Evolutionary conservation across 805 yeast species (phyloP), one percentile per base, ranked within the genome.

Genomic region (Cyberlindnera mississippiensis): DNA sequence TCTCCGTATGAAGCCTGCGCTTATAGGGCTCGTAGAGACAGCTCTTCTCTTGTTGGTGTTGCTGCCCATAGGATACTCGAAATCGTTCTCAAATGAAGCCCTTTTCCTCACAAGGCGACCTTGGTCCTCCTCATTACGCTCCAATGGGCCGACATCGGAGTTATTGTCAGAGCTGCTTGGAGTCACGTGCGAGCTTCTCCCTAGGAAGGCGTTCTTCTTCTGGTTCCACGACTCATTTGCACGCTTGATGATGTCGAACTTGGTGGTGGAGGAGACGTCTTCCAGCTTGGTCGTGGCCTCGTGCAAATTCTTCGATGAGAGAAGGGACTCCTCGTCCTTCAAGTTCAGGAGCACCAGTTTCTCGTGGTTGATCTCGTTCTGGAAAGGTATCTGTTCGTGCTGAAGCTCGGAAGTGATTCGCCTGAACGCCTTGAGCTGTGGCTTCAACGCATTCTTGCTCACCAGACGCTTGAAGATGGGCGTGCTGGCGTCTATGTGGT

Each of bases 181-280:
- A 20, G 24, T 20, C 17, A 22, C 35, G 18, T 33, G 28, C 12
- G 35, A 33, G 28, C 35, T 33, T 17, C 22, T 19, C 4, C 26
- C 35, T 16, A 37, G 8, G 31, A 35, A 36, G 6, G 31, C 32
- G 13, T 33, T 37, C 35, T 58, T 56, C 41, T 46, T 55, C 34
- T 44, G 42, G 31, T 51, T 56, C 62, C 62, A 58, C 12, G 52
- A 50, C 34, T 56, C 59, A 34, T 58, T 58, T 2, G 62, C 62
- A 32, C 33, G 50, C 35, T 45, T 50, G 16, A 58, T 53, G n/a
- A 58, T 48, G 33, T 58, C 62, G 38, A 55, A 46, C 35, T 55
- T 58, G 17, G 51, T 51, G 11, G 19, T 18, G 6, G 41, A 37
- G 5, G 41, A 42, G 17, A 33, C 39, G 10, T 38, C 33, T n/a